Base-by-base conservation (phyloP, 192 early-diverging fungal genomes). In the Mortierella antarctica region DNA sequence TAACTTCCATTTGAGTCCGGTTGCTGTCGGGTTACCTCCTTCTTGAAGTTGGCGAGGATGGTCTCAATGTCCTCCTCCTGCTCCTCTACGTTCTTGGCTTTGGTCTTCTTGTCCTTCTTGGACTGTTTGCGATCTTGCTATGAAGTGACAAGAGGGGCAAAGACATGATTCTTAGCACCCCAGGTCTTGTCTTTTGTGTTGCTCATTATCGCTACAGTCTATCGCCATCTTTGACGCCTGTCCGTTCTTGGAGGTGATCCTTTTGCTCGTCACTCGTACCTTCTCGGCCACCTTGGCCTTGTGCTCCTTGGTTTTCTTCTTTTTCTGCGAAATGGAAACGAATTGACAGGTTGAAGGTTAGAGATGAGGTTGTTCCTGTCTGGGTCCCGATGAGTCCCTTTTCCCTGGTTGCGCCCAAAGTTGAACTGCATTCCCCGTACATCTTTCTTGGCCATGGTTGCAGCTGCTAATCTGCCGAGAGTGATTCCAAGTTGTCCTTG, bases 11-110 rank as follows among this genome's bases (percentile, higher is more conserved):
- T 10, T 42, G 10, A n/a, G 52, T 46, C 4, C 12, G 18, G 45
- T 40, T 3, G 31, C 31, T 31, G 31, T 31, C 31, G 1, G 31
- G 67, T 15, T 67, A 88, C 87, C 82, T 86, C 82, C 47, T 83
- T 65, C 70, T 87, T 83, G 62, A 93, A 90, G 59, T 86, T 84
- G 53, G 83, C 83, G 15, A 93, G 83, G 48, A 93, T 88, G 4
- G 84, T 65, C 49, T 93, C 92, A 60, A 93, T 91, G 73, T 93
- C 92, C 57, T 92, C 92, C 17, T 90, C 89, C 44, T 82, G 83
- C 21, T 90, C 89, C 50, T 85, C 85, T 40, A 82, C 67, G 48
- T 80, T 81, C 42, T 83, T 85, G 63, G 65, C 46, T 70, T 82
- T 76, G n/a, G 57, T 40, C 71, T 90, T 89, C 21, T 71, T 80